Conservation (phyloP, 257 asterid species). For the Cynanchum wilfordii region DNA sequence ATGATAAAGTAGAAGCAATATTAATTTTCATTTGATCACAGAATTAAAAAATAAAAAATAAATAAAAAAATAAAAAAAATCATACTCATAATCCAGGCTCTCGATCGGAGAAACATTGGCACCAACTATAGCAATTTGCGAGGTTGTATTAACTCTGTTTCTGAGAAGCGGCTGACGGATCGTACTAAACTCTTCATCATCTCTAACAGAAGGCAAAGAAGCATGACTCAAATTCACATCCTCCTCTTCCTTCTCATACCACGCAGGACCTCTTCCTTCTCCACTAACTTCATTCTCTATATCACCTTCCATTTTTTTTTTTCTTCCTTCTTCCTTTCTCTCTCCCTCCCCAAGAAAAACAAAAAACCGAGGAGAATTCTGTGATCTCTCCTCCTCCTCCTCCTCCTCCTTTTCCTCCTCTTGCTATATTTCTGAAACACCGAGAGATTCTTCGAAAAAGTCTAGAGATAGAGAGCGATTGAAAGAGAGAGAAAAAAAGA, state of each 20-base stretch:
- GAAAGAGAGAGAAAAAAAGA: too few species aligned
- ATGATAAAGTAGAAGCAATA: too few species aligned
- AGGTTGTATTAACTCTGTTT: constrained; percentile 63
- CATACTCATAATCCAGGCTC: constrained; percentile 89
- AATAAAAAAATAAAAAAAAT: too few species aligned
- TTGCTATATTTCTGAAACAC: too few species aligned
- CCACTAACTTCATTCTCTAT: constrained; percentile 44
- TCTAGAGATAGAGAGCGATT: too few species aligned
- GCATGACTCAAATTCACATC: constrained; percentile 18
- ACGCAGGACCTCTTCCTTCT: background rate
- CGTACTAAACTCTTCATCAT: background rate
- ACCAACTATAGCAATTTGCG: constrained; percentile 83
- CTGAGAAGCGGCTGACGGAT: constrained; percentile 57
- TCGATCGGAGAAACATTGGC: constrained; percentile 69
- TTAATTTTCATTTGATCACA: background rate
- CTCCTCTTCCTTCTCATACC: constrained; percentile 14
- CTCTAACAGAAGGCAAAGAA: constrained; percentile 37
- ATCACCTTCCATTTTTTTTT: constrained; percentile 32
- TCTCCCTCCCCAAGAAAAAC: background rate
- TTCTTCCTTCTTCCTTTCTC: background rate
- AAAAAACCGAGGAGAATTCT: background rate
- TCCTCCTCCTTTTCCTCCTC: too few species aligned
- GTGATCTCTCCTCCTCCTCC: background rate
- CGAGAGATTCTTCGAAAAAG: too few species aligned
- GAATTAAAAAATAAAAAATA: background rate